Percentiles rank a stretch among this genome's conserved stretches.
Evolutionary conservation across 805 yeast species (phyloP).

Genomic region (Jamesozyma hellenica): DNA sequence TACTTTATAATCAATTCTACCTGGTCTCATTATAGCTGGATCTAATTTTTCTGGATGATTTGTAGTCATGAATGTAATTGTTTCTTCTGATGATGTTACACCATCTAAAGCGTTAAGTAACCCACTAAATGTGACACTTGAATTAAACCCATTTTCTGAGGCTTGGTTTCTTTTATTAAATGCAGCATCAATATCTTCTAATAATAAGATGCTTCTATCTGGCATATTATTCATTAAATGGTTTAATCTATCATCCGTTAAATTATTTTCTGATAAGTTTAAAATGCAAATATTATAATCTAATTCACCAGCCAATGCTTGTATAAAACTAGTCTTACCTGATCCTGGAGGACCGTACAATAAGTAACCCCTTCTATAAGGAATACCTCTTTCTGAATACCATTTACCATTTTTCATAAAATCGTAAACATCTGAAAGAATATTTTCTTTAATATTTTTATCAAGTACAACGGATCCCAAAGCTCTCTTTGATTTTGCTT

Average conservation of each 20-base stretch:
- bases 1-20: conserved; percentile 80
- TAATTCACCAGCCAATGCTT: conserved; percentile 91
- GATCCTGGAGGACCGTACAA: conserved; percentile 96
- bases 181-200: conserved; percentile 96
- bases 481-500: conserved; percentile 78
- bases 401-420: conserved; percentile 74
- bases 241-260: conserved; percentile 89
- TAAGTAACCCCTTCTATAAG: conserved; percentile 89
- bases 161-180: conserved; percentile 72
- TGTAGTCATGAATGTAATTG: conserved; percentile 95
- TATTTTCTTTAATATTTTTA: conserved; percentile 53
- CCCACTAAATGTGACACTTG: conserved; percentile 94
- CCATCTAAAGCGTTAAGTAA: conserved; percentile 91
- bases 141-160: conserved; percentile 63
- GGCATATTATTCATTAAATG: conserved; percentile 96
- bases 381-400: conserved; percentile 96
- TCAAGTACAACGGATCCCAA: conserved; percentile 83
- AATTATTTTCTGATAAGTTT: conserved; percentile 79
- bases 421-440: conserved; percentile 66
- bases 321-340: conserved; percentile 92
- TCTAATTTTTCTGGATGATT: conserved; percentile 92
- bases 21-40: conserved; percentile 89
- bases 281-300: conserved; percentile 92
- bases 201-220: conserved; percentile 67
- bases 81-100: conserved; percentile 94